Evolutionary conservation across 139 green algal species (phyloP).

Genomic region (Closterium sp.): DNA sequence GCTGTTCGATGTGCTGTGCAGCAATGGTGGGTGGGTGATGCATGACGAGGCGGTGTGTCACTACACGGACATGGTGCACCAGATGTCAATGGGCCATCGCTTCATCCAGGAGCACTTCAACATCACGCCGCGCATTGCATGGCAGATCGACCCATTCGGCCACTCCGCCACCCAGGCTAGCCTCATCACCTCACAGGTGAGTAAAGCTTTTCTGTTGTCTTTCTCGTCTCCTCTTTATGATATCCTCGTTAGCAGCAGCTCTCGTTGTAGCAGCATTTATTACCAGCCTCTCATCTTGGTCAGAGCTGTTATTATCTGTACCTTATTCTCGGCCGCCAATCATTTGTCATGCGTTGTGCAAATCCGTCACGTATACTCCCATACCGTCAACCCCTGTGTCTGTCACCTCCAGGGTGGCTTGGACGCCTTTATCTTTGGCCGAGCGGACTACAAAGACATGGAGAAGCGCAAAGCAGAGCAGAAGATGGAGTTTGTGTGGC

Average conservation of each 20-base stretch:
- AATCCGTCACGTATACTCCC: no score
- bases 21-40: constrained; percentile 70
- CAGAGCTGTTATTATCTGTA: no score
- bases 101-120: constrained; percentile 52
- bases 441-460: constrained; percentile 77
- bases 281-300: no score
- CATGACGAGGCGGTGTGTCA: constrained; percentile 83
- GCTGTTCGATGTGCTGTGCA: background rate
- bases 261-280: no score
- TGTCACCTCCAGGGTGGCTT: constrained; percentile 62
- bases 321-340: no score
- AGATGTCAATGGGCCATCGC: constrained; percentile 76
- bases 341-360: no score
- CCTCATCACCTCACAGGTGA: no score
- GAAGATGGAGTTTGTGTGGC: constrained; percentile 76
- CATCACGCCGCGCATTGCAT: constrained; percentile 63
- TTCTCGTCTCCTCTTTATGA: no score
- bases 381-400: background rate
- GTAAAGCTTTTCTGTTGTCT: no score
- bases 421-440: constrained; percentile 81
- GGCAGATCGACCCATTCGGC: constrained; percentile 93
- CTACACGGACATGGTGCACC: constrained; percentile 82
- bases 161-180: no score
- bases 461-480: constrained; percentile 36
- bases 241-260: no score